Percentiles rank a stretch among this genome's conserved stretches.
phyloP scores from a whole-genome alignment of 768 basidiomycete species.

The Mycena albidolilacea region DNA sequence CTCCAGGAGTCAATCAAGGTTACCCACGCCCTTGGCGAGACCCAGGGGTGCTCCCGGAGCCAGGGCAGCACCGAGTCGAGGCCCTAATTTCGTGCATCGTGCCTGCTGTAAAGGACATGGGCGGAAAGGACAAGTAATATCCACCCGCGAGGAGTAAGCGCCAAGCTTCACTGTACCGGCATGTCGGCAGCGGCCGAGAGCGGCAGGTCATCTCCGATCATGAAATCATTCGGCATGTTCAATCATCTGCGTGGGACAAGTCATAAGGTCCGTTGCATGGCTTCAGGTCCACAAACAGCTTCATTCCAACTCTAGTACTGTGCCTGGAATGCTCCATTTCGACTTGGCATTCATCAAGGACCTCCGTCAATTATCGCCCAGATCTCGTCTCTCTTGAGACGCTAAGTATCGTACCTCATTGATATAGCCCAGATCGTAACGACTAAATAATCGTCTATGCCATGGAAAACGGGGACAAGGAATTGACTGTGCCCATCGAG shows the following conservation, averaged over 20 bases:
- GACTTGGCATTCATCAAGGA: no score
- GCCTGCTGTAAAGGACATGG: slow-evolving; percentile 7
- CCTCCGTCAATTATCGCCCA: no score
- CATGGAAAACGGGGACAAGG: no score
- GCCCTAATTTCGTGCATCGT: background rate
- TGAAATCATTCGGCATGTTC: slow-evolving; percentile 20
- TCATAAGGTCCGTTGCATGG: no score
- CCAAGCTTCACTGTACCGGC: background rate
- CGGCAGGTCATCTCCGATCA: background rate
- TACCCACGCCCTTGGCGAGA: background rate
- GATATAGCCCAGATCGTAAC: no score
- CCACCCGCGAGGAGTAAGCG: background rate
- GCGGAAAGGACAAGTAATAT: slow-evolving; percentile 16
- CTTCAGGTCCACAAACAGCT: no score
- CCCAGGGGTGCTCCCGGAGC: slow-evolving; percentile 6
- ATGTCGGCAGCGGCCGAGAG: slow-evolving; percentile 1
- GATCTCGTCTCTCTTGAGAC: no score
- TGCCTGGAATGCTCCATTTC: no score
- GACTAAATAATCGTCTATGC: no score
- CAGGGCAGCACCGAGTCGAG: background rate
- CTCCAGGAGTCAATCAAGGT: slow-evolving; percentile 26
- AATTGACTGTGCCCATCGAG: no score
- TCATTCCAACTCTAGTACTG: no score
- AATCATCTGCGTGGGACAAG: background rate
- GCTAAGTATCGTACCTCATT: no score